Base-by-base conservation (phyloP, 805 yeast genomes). In the Nakazawaea wyomingensis region DNA sequence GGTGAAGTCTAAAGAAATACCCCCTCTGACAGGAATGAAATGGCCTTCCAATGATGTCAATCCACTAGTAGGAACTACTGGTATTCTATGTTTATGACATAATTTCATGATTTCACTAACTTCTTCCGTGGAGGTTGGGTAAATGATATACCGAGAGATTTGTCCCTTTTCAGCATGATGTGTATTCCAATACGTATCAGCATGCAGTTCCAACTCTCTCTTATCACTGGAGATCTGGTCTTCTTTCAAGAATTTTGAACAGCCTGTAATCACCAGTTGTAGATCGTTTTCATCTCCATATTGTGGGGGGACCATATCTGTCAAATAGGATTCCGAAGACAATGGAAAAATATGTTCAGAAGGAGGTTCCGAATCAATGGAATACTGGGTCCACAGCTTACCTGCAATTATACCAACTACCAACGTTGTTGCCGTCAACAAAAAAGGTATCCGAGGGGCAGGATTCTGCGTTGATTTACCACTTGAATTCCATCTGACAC, bases 21-120 rank as follows among this genome's bases (percentile, higher is more conserved):
- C 85, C 0, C 81, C 80, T 37, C 88, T 70, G 0, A 90, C 71
- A 2, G 89, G 82, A 45, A 75, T 80, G 56, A 82, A 82, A 54
- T 85, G 91, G 3, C 95, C 95, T 57, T 86, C 95, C 28, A 86
- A 62, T 2, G 93, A 82, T 0, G 95, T 82, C 9, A 93, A 93
- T 4, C 95, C 96, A 3, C 82, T 69, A 53, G 71, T 83, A 4
- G 95, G 90, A 21, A 83, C 82, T 11, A 83, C 78, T 1, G 96
- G 96, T 4, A 86, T 80, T 22, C 63, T 64, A 54, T 74, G 72
- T 51, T 74, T 63, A 56, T 80, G 75, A 46, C 81, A 71, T 4
- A 85, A 64, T 54, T 78, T 76, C 78, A 84, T 62, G 22, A 82
- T 67, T 41, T 68, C 55, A 2, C 85, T 73, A 0, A 86, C 90